phyloP scores from a whole-genome alignment of 164 flowering plant genomes.

The Buxus sempervirens region DNA sequence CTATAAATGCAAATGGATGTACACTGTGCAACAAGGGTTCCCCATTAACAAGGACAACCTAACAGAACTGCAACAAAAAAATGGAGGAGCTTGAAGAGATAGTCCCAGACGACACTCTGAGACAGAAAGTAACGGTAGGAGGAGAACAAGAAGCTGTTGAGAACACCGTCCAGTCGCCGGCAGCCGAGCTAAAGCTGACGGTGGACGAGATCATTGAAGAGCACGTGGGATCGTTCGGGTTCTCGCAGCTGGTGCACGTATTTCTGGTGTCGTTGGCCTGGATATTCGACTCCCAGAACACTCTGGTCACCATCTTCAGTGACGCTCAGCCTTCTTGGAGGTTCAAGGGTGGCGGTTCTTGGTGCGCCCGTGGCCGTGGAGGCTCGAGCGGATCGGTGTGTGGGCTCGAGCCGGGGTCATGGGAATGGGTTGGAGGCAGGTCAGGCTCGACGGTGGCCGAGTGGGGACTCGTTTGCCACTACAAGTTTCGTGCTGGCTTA shows the following conservation, averaged over 20 bases:
- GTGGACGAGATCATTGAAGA: slow-evolving; percentile 55
- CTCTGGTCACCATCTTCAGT: slow-evolving; percentile 53
- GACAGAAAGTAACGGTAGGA: not conserved
- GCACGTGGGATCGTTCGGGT: slow-evolving; percentile 55
- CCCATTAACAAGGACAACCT: no score
- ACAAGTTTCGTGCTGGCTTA: slow-evolving; percentile 50
- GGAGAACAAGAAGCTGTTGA: not conserved
- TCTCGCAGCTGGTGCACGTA: slow-evolving; percentile 51
- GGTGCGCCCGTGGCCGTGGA: not conserved
- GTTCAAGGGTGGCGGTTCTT: slow-evolving; percentile 25
- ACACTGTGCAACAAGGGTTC: no score
- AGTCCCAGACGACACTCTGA: not conserved
- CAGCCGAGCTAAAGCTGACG: slow-evolving; percentile 27
- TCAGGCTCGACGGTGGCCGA: slow-evolving; percentile 48
- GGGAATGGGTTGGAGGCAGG: slow-evolving; percentile 61
- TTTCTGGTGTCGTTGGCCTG: slow-evolving; percentile 57
- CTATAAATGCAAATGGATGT: no score
- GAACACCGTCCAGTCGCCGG: not conserved
- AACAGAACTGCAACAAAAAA: no score
- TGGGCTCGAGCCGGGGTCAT: slow-evolving; percentile 34
- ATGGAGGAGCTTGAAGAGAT: not conserved
- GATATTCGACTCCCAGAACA: slow-evolving; percentile 57
- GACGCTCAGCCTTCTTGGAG: slow-evolving; percentile 62
- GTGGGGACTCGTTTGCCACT: slow-evolving; percentile 58
- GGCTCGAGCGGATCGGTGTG: slow-evolving; percentile 23